These are phyloP conservation scores for Eremothecium cymbalariae DNA, from an alignment of 1,139 yeast genomes.

Conservation along the genomic window DNA sequence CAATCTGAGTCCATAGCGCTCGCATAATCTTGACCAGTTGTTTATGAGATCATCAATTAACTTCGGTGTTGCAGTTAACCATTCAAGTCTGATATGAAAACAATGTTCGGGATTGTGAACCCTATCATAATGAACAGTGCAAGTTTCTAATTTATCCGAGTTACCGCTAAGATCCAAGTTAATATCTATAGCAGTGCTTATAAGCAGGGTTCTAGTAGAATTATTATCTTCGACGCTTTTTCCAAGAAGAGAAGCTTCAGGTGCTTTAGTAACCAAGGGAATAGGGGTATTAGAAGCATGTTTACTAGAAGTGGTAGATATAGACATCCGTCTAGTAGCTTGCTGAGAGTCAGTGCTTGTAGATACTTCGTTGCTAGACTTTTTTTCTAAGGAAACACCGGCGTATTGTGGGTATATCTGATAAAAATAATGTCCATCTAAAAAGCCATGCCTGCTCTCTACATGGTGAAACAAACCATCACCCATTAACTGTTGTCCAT, in stretches of 20 bases:
- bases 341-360: not conserved
- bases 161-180: constrained; percentile 69
- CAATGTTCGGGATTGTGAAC: constrained; percentile 95
- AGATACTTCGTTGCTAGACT: constrained; percentile 4
- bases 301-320: too few species aligned
- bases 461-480: constrained; percentile 71
- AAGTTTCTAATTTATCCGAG: constrained; percentile 69
- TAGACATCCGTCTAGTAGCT: too few species aligned
- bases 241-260: too few species aligned
- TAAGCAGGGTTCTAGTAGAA: constrained; percentile 1
- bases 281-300: too few species aligned
- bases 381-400: constrained; percentile 6
- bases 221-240: not conserved
- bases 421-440: constrained; percentile 91
- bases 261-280: too few species aligned
- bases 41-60: constrained; percentile 82
- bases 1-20: constrained; percentile 72
- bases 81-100: constrained; percentile 81
- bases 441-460: constrained; percentile 68
- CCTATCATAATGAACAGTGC: constrained; percentile 80
- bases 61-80: constrained; percentile 87
- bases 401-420: constrained; percentile 54
- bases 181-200: constrained; percentile 48
- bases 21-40: constrained; percentile 75
- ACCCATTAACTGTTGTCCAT: constrained; percentile 70